Base-by-base conservation (phyloP, 2,329 filamentous ascomycete genomes). In the Sporothrix globosa region DNA sequence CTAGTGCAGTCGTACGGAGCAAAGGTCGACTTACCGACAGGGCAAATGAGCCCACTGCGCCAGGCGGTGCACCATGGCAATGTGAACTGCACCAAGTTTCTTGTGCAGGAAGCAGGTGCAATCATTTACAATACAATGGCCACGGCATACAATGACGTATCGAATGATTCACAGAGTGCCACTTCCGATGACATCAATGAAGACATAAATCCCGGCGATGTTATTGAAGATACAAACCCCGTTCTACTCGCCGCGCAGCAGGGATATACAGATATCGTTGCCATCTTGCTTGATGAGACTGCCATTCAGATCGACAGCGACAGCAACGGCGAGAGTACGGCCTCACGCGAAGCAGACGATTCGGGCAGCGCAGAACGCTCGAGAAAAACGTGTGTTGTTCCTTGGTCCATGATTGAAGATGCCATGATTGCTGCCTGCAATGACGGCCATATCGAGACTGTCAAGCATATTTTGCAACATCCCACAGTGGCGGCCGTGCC, bases 381-480 rank as follows among this genome's bases (percentile, higher is more conserved):
- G 1, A 50, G 27, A 19, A 52, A 6, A 13, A 66, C 52, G 39
- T 27, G 24, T 17, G 5, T 39, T 17, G 11, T 21, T 9, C 27
- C 44, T 9, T 50, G 63, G 63, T 34, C 46, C 34, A 17, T 21
- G 9, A 52, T 66, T 2, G 46, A 66, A 24, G 27, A 66, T n/a
- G 63, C 63, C 17, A 13, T 66, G 46, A 39, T 66, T 52, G 46
- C 27, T 39, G 63, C 63, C 46, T 66, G 63, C 63, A 39, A 24
- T 21, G 3, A 52, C 13, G 14, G 3, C 3, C 7, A 21, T 19
- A 11, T 52, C 44, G 63, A 66, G 63, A 66, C 63, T 5, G 63
- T n/a, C 19, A 50, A 52, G 24, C 44, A 52, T 24, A 66, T 66
- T 50, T 30, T 66, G 27, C 21, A 52, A 5, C 63, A 66, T 19